Conservation (phyloP, 768 basidiomycete species). For the Coprinopsis strossmayeri region DNA sequence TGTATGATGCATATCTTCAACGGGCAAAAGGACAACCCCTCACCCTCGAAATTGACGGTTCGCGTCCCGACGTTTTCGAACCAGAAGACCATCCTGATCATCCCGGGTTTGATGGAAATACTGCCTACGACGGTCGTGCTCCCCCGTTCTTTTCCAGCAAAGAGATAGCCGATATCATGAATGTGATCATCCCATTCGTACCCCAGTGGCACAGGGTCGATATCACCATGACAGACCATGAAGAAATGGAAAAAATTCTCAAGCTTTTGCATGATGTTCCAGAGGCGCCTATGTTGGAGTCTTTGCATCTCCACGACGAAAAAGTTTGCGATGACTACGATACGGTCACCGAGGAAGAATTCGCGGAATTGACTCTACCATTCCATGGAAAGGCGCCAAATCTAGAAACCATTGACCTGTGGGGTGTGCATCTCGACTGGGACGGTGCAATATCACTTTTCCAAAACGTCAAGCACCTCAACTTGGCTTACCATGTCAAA, state of each 20-base stretch:
- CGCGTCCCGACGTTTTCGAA: conserved; percentile 21
- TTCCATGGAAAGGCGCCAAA: conserved; percentile 53
- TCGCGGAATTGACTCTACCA: conserved; percentile 36
- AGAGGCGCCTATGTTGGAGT: conserved; percentile 47
- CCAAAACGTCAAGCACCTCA: conserved; percentile 39
- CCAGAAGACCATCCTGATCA: conserved; percentile 21
- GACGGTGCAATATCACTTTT: conserved; percentile 37
- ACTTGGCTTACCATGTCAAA: conserved; percentile 55
- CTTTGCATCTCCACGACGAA: conserved; percentile 49
- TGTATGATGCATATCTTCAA: conserved; percentile 37
- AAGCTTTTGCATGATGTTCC: conserved; percentile 33
- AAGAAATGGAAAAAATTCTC: conserved; percentile 40
- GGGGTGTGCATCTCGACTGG: conserved; percentile 74
- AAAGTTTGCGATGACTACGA: conserved; percentile 41
- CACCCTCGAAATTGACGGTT: conserved; percentile 43
- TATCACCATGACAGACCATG: conserved; percentile 38
- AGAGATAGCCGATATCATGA: conserved; percentile 30
- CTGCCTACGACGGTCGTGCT: conserved; percentile 12
- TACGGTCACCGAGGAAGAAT: conserved; percentile 30
- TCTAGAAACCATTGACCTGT: conserved; percentile 42
- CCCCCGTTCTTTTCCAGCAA: conserved; percentile 23
- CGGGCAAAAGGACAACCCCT: conserved; percentile 52
- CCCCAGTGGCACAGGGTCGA: conserved; percentile 47
- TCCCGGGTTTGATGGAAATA: neutral
- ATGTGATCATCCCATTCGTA: conserved; percentile 45